Evolutionary conservation across 805 yeast genomes (phyloP).

Genomic region (Ogataea pignaliae): DNA sequence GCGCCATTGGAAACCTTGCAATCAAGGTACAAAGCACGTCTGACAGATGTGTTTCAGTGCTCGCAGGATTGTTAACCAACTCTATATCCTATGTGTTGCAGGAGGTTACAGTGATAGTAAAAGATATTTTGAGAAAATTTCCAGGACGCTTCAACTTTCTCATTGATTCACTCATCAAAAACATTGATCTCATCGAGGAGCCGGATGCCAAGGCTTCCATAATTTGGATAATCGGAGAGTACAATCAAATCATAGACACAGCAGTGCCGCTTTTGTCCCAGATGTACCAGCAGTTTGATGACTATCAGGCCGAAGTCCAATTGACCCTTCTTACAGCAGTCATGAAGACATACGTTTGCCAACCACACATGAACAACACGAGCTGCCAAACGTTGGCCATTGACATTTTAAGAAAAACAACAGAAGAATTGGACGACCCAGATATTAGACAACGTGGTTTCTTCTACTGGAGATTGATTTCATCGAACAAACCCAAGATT

Average conservation of each 20-base stretch:
- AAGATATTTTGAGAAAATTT: slow-evolving; percentile 72
- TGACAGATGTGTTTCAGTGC: slow-evolving; percentile 55
- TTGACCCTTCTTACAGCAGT: slow-evolving; percentile 67
- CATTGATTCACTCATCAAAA: slow-evolving; percentile 39
- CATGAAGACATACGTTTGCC: slow-evolving; percentile 57
- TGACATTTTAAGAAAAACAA: slow-evolving; percentile 56
- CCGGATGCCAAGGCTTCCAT: slow-evolving; percentile 75
- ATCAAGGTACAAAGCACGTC: slow-evolving; percentile 66
- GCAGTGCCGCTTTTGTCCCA: slow-evolving; percentile 38
- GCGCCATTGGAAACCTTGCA: slow-evolving; percentile 88
- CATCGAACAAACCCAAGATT: slow-evolving; percentile 39
- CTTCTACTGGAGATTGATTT: slow-evolving; percentile 79
- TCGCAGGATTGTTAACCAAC: slow-evolving; percentile 55
- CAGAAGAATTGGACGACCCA: slow-evolving; percentile 74
- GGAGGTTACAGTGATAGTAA: slow-evolving; percentile 72
- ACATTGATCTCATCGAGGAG: slow-evolving; percentile 56
- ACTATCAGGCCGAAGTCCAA: slow-evolving; percentile 73
- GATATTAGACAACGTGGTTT: slow-evolving; percentile 83
- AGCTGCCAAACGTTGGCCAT: slow-evolving; percentile 55
- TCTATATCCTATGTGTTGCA: slow-evolving; percentile 73
- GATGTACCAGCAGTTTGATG: slow-evolving; percentile 44
- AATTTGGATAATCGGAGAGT: slow-evolving; percentile 83
- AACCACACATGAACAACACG: slow-evolving; percentile 40
- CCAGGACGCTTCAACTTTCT: slow-evolving; percentile 51
- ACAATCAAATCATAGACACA: slow-evolving; percentile 43